Base-by-base conservation (phyloP, 805 yeast species). In the Tetrapisispora taiwanensis region DNA sequence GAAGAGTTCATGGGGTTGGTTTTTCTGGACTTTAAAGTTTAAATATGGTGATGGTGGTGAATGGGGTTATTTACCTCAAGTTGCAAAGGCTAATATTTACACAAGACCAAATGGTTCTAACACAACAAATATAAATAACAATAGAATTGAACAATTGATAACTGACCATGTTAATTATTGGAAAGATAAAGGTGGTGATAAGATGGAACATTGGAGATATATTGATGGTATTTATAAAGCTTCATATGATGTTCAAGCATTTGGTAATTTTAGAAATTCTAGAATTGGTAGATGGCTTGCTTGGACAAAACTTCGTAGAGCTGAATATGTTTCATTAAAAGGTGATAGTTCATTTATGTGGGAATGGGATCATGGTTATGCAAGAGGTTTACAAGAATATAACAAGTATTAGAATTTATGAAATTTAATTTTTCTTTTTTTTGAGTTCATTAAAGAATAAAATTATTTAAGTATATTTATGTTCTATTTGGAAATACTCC, bases 41-140 rank as follows among this genome's bases (percentile, higher is more conserved):
- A 76, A 82, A 58, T 71, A 78, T 46, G 97, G 97, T 2, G 82
- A 81, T 56, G 97, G 97, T 36, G 97, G 97, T 14, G 97, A 87
- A 65, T 90, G 97, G 97, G 97, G 92, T 41, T 81, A 86, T 64
- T 71, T 73, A 20, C 84, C 87, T 31, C 85, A 84, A 88, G 67
- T 73, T 18, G 78, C 81, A 19, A 65, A 66, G 42, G 87, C 86
- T 1, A 75, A 79, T 8, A 60, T 79, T 20, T 74, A 77, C 5
- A 45, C 59, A 14, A 48, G 72, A 35, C 49, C 53, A 0, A 45
- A 43, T 5, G 38, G 34, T 2, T 12, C 13, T 24, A 33, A 45
- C 3, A 48, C 43, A 31, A 36, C 43, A 3, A 34, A 27, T 15
- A 63, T 66, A 19, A 58, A 57, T 71, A 47, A 60, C 66, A 27